phyloP scores from a whole-genome alignment of 176 grass and related monocot genomes.

The Triticum monococcum region DNA sequence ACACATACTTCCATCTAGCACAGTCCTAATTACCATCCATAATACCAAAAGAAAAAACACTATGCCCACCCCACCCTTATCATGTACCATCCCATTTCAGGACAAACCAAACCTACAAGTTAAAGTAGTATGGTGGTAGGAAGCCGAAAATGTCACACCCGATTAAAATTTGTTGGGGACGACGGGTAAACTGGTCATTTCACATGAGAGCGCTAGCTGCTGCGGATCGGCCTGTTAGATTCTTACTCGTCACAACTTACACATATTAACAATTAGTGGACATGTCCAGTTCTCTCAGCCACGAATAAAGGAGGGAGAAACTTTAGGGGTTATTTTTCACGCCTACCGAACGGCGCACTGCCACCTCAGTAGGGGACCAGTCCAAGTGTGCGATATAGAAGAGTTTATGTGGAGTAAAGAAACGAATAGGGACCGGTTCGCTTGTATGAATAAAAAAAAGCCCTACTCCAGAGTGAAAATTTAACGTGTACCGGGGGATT shows the following conservation, averaged over 20 bases:
- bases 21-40: constrained; percentile 37
- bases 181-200: not conserved
- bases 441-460: not conserved
- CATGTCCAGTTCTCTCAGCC: not conserved
- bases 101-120: constrained; percentile 20
- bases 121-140: not conserved
- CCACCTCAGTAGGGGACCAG: constrained; percentile 5
- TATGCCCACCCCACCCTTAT: constrained; percentile 25
- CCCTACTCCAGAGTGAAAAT: not conserved
- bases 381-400: not conserved
- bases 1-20: not conserved
- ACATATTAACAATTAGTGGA: not conserved
- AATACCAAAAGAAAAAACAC: not conserved
- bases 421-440: not conserved
- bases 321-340: constrained; percentile 4
- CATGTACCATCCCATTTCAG: constrained; percentile 28
- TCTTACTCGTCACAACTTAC: not conserved
- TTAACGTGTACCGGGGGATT: not conserved
- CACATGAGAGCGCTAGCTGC: rapidly evolving
- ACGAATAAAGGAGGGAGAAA: not conserved
- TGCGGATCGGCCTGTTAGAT: not conserved
- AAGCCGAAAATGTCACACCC: not conserved
- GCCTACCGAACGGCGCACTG: not conserved
- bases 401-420: not conserved
- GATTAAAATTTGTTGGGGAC: not conserved